Conservation (phyloP, 345 rosid species). For the Eutrema yunnanense region DNA sequence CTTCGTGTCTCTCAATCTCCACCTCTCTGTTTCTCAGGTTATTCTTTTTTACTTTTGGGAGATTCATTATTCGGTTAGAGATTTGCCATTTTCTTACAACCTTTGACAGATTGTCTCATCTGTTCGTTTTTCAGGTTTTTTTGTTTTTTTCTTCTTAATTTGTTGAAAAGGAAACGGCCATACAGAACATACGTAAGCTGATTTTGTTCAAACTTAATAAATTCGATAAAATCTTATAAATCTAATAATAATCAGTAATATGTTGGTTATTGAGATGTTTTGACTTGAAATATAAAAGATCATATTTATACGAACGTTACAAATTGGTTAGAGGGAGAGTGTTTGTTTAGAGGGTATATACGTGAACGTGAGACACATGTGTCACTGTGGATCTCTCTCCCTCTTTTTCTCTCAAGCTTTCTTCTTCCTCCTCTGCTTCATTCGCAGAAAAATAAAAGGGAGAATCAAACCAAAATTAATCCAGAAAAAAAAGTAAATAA, state of each 20-base stretch:
- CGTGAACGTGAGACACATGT: conserved; percentile 17
- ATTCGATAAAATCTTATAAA: background rate
- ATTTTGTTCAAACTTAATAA: background rate
- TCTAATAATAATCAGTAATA: background rate
- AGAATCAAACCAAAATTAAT: background rate
- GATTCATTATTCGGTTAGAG: conserved; percentile 13
- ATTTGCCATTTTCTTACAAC: conserved; percentile 17
- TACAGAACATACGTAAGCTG: conserved; percentile 1
- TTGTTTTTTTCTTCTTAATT: background rate
- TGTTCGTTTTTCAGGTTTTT: conserved; percentile 11
- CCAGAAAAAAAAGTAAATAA: background rate
- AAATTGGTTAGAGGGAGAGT: background rate
- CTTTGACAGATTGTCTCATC: conserved; percentile 13
- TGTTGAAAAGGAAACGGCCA: background rate
- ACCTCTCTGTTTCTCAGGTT: background rate
- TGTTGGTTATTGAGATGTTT: background rate
- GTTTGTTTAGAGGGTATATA: background rate
- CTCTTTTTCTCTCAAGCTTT: conserved; percentile 5
- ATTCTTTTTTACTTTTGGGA: background rate
- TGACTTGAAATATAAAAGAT: background rate
- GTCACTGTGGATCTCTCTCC: background rate
- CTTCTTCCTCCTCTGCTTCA: conserved; percentile 5
- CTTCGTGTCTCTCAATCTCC: conserved; percentile 23
- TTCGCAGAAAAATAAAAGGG: background rate
- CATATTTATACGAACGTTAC: background rate